A percentile compares a stretch with the other conserved stretches of the same genome.
These are phyloP conservation scores for Curvularia spicifera DNA, from an alignment of 2,329 filamentous ascomycete species.

Conservation along the genomic window DNA sequence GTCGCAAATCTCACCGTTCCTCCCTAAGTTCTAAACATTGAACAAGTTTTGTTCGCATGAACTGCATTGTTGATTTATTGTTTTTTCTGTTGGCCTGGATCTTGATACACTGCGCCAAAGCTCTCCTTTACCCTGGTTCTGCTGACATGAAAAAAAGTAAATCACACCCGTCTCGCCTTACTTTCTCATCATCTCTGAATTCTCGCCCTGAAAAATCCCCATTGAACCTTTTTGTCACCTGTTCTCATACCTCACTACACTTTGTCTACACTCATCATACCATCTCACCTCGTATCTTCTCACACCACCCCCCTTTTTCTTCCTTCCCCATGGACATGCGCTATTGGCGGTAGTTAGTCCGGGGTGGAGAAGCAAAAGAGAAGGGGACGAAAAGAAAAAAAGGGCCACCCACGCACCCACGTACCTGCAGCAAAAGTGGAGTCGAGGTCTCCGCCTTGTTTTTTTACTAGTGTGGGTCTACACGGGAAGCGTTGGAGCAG, in stretches of 20 bases:
- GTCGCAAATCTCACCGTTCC: background rate
- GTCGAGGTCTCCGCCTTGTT: background rate
- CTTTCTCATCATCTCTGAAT: background rate
- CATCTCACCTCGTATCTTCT: background rate
- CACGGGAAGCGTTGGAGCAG: no score
- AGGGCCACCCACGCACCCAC: background rate
- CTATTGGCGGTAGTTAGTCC: background rate
- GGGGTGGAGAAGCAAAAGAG: background rate
- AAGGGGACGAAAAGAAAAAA: background rate
- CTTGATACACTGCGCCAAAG: background rate
- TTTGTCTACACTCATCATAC: no score
- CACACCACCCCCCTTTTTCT: background rate
- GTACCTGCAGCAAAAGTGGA: conserved; percentile 2
- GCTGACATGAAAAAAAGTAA: background rate
- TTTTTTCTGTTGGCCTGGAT: background rate
- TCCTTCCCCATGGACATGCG: background rate
- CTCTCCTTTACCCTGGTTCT: background rate
- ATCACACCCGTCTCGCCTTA: background rate
- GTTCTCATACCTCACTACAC: no score
- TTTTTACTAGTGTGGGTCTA: background rate
- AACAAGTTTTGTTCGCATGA: background rate
- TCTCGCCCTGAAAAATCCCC: no score
- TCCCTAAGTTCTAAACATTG: background rate
- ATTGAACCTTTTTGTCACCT: no score
- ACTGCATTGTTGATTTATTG: background rate